Base-by-base conservation (phyloP, 768 basidiomycete species). In the Sarcomyxa edulis region DNA sequence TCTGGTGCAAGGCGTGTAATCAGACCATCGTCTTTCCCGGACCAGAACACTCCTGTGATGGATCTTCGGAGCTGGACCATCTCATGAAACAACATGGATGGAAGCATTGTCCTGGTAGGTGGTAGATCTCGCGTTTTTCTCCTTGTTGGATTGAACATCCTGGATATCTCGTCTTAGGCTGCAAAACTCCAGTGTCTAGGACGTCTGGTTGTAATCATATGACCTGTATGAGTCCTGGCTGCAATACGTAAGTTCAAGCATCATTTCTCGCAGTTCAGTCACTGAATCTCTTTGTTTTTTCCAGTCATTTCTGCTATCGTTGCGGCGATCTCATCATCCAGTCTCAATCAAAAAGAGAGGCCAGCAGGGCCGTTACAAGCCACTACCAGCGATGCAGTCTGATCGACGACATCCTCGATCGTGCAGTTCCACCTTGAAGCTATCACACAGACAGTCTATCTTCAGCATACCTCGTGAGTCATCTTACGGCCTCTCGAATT, bases 161-260 rank as follows among this genome's bases (percentile, higher is more conserved):
- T 22, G 3, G 21, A 16, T 8, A 18, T n/a, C 35, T 9, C 23
- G 19, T 38, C 9, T 28, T 22, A 71, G 70, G 68, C 5, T 72
- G 71, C 47, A 51, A 53, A 37, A 72, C 75, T 7, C 69, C 74
- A 3, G 68, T 75, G 14, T 67, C 61, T 39, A 80, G 74, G 47
- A 61, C 62, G 7, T 55, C 54, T 11, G 78, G 78, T 2, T 80
- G 78, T 37, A 70, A 77, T 42, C 76, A 80, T 51, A 80, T 80
- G 71, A 63, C 65, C 43, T 78, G 74, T 46, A 66, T 68, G 26
- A 59, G 73, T 1, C 74, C 75, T 2, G 74, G 69, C n/a, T 80
- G 78, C 53, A 77, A 78, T 45, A 66, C 69, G 46, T 63, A 35
- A 51, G 62, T 46, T n/a, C n/a, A n/a, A n/a, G 14, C 12, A 15